Conservation (phyloP, 371 early-diverging fungal genomes). For the Circinella minor region DNA sequence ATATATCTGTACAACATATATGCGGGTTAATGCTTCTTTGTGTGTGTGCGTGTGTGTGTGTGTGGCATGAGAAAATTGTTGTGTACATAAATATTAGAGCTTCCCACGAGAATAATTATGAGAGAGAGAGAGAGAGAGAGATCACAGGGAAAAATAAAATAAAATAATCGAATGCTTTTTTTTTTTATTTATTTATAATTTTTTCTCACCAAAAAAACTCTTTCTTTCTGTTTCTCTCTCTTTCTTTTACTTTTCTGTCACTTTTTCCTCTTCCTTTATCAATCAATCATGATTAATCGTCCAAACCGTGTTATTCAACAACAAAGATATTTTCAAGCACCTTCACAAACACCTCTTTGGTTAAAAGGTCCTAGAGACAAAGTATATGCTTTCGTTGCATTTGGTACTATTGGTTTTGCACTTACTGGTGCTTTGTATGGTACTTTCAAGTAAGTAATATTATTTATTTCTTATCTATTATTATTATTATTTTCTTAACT, state of each 20-base stretch:
- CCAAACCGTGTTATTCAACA: conserved; percentile 41
- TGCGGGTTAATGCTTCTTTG: too few species aligned
- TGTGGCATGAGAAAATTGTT: too few species aligned
- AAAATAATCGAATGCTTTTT: too few species aligned
- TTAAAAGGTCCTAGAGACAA: conserved; percentile 40
- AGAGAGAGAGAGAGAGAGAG: too few species aligned
- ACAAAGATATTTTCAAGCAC: conserved; percentile 45
- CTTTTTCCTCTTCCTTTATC: conserved; percentile 15
- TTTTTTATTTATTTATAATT: too few species aligned
- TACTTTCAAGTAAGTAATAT: conserved; percentile 28
- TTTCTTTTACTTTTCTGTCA: conserved; percentile 16
- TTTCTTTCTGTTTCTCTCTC: conserved; percentile 17
- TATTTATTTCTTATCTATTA: too few species aligned
- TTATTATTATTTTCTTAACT: too few species aligned
- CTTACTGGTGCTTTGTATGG: conserved; percentile 36
- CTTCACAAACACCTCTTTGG: conserved; percentile 34
- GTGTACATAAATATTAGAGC: not conserved
- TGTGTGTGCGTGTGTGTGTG: too few species aligned
- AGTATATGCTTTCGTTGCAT: conserved; percentile 27
- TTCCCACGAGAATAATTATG: too few species aligned
- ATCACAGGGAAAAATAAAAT: too few species aligned
- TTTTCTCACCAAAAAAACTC: not conserved
- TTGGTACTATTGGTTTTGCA: conserved; percentile 39
- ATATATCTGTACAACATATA: too few species aligned
- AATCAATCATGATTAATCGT: conserved; percentile 34